Base-by-base conservation (phyloP, 805 yeast species). In the Priceomyces carsonii region DNA sequence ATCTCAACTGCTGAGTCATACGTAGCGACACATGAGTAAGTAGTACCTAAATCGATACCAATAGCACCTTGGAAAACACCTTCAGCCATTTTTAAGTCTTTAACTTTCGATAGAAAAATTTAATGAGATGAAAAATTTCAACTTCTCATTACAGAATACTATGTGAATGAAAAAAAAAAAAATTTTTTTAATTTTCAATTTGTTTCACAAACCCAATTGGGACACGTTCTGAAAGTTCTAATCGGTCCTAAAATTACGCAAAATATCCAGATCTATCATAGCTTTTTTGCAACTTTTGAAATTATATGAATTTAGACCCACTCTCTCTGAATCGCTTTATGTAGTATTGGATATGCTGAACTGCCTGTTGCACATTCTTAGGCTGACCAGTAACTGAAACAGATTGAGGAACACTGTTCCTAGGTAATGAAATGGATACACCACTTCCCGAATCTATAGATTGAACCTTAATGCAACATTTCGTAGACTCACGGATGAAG, bases 51-150 rank as follows among this genome's bases (percentile, higher is more conserved):
- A 66, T 68, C 74, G 66, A 68, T 68, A 66, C 74, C 74, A 57
- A 68, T 68, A 64, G 73, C 73, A 85, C 97, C 97, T 82, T 90
- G 93, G 84, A 85, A 89, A 77, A 89, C 93, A 84, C 96, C 96
- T 80, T 89, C 96, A 83, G 90, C 86, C 90, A 83, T 83, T 71
- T 71, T 74, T 20, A 20, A 32, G 32, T 27, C 21, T 29, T 19
- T 9, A 20, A 29, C 10, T 29, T 29, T 29, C 13, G 22, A 19
- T 19, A 21, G 19, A 20, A n/a, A 18, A 16, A 32, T 36, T 26
- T 43, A 39, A 35, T 23, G 38, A 31, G 40, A 16, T 29, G 20
- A 24, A 32, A 33, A 36, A 38, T 21, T 29, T 29, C 24, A 19
- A 29, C 4, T 29, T 29, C 33, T 29, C 33, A 29, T 29, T 25